Evolutionary conservation across 1,284 basidiomycete genomes (phyloP), one percentile per base, ranked within the genome.

Genomic region (Naganishia sp.): DNA sequence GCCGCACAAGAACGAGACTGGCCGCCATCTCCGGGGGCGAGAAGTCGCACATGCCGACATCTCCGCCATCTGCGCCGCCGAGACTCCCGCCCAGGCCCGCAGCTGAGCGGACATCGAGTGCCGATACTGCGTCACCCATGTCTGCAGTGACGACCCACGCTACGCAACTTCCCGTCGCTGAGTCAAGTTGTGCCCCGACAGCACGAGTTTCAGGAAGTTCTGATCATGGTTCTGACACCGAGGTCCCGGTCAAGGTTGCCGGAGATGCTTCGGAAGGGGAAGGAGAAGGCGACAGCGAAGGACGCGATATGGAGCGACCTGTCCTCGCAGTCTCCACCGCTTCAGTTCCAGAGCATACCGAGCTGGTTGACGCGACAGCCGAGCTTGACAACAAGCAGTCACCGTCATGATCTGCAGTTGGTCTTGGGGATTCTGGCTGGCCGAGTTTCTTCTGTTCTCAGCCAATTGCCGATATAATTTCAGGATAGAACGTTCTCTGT

Each of bases 1-100:
- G 47, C 43, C 68, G 66, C 55, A 69, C 68, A 1, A 25, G 55
- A 41, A 55, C 68, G 3, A 69, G 63, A 41, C 52, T 67, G 6
- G 57, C 57, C 21, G 11, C 41, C 58, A 23, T 42, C 58, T 11
- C 32, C 11, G 39, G 46, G 21, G 18, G 13, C 35, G 6, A 21
- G 13, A 23, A 50, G 10, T 25, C 23, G 21, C 49, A 50, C 18
- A 25, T 50, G 18, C 4, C 45, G 4, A 18, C 49, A 50, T 28
- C 49, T 15, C 23, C 52, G 17, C 32, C 35, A 17, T 18, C 52
- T 9, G 6, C 41, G 21, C 58, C 58, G 21, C 58, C 58, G 2
- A 47, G 58, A 43, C 58, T 61, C 4, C 58, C 58, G 2, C 58
- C 58, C 10, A 47, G 58, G 7, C 58, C 58, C 15, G 39, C 49